These are phyloP conservation scores for Mucor lusitanicus DNA, from an alignment of 371 early-diverging fungal genomes.

Conservation along the genomic window DNA sequence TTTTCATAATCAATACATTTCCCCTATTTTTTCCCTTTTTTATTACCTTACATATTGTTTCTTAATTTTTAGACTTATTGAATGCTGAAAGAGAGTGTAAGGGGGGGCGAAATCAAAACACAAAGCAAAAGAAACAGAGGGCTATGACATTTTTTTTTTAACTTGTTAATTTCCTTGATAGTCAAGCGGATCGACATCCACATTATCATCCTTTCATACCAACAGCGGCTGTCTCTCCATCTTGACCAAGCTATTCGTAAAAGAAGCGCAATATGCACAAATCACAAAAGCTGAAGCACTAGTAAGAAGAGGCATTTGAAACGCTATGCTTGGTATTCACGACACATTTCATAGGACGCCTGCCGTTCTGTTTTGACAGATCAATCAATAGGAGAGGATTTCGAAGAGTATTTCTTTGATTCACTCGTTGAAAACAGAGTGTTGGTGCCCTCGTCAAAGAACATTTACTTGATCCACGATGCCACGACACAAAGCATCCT, in stretches of 20 bases:
- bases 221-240: slow-evolving; percentile 9
- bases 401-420: slow-evolving; percentile 5
- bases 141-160: not conserved
- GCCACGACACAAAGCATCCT: slow-evolving; percentile 10
- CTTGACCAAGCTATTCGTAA: slow-evolving; percentile 15
- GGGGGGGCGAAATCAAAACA: not conserved
- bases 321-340: not conserved
- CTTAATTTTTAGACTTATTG: not conserved
- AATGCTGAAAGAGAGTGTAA: not conserved
- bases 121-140: not conserved
- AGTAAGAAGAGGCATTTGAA: slow-evolving; percentile 4
- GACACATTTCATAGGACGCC: slow-evolving; percentile 8
- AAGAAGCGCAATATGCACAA: slow-evolving; percentile 24
- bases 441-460: slow-evolving; percentile 3
- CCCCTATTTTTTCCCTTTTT: not conserved
- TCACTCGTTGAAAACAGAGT: slow-evolving; percentile 10
- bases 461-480: slow-evolving; percentile 10
- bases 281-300: slow-evolving; percentile 21
- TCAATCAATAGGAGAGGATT: not conserved
- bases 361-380: slow-evolving; percentile 7
- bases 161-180: not conserved
- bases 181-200: not conserved
- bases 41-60: not conserved
- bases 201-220: not conserved
- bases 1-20: not conserved